Percentiles rank a stretch among this genome's conserved stretches.
Evolutionary conservation across 208 protist genomes (phyloP).

Genomic region (Acanthamoeba culbertsoni): DNA sequence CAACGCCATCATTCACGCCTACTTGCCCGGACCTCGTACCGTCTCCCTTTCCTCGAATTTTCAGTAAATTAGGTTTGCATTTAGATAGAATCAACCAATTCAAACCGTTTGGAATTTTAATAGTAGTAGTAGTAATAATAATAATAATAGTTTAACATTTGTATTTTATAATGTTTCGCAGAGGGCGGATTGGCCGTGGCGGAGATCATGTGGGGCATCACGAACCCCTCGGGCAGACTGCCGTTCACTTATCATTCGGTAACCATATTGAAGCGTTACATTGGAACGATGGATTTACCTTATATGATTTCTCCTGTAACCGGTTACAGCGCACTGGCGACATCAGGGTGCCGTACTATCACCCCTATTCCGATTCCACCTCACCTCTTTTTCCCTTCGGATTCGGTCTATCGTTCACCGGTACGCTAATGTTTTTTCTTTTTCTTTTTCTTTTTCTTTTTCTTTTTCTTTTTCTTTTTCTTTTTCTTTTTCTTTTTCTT

Average conservation of each 20-base stretch:
- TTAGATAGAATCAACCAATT: too few species aligned
- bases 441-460: not conserved
- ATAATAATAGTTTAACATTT: too few species aligned
- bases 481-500: too few species aligned
- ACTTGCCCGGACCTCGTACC: slow-evolving; percentile 28
- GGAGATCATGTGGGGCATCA: slow-evolving; percentile 45
- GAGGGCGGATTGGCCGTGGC: slow-evolving; percentile 28
- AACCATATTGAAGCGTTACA: not conserved
- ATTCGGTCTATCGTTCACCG: slow-evolving; percentile 30
- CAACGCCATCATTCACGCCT: slow-evolving; percentile 45
- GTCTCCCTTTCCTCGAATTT: not conserved
- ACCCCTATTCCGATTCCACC: not conserved
- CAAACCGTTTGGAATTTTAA: too few species aligned
- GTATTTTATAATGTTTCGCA: not conserved
- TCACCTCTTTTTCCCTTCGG: slow-evolving; percentile 16
- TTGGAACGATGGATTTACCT: too few species aligned
- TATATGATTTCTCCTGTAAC: not conserved
- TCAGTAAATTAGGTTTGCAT: not conserved
- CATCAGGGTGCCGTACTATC: slow-evolving; percentile 60
- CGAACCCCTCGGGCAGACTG: slow-evolving; percentile 62
- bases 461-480: not conserved
- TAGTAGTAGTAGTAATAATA: too few species aligned
- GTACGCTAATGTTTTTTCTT: not conserved
- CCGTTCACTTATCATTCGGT: slow-evolving; percentile 62
- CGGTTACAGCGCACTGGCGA: slow-evolving; percentile 7